These are phyloP conservation scores for Microstegium vimineum DNA, from an alignment of 176 grass and related monocot species.

Conservation along the genomic window DNA sequence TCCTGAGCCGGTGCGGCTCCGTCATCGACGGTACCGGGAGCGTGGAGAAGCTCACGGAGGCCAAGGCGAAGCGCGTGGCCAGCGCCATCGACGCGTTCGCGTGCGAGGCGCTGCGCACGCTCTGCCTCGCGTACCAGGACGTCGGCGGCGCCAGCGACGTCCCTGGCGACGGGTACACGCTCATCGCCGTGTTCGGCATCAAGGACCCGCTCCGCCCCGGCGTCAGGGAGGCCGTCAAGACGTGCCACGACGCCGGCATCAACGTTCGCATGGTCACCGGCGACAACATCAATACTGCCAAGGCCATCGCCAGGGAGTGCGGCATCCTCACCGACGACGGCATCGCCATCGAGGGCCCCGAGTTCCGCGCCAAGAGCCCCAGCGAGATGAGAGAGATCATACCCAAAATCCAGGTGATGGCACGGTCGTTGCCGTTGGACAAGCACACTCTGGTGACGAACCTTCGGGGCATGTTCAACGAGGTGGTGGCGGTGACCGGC, in stretches of 20 bases:
- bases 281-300: conserved; percentile 93
- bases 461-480: conserved; percentile 63
- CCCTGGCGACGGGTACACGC: conserved; percentile 65
- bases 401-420: conserved; percentile 97
- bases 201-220: conserved; percentile 86
- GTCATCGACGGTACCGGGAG: conserved; percentile 50
- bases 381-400: conserved; percentile 86
- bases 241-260: conserved; percentile 71
- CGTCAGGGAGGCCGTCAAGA: conserved; percentile 77
- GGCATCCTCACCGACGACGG: conserved; percentile 84
- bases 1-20: conserved; percentile 59
- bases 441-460: conserved; percentile 89
- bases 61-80: conserved; percentile 36
- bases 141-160: conserved; percentile 40
- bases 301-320: conserved; percentile 88
- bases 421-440: conserved; percentile 81
- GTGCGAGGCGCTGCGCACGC: conserved; percentile 83
- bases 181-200: conserved; percentile 85
- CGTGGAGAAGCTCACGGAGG: conserved; percentile 45
- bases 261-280: conserved; percentile 95
- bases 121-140: conserved; percentile 95
- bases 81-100: conserved; percentile 68
- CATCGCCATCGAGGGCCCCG: conserved; percentile 78
- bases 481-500: conserved; percentile 90
- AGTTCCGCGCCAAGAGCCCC: conserved; percentile 70